Evolutionary conservation across 208 protist species (phyloP).

Genomic region (Blechomonas ayalai): DNA sequence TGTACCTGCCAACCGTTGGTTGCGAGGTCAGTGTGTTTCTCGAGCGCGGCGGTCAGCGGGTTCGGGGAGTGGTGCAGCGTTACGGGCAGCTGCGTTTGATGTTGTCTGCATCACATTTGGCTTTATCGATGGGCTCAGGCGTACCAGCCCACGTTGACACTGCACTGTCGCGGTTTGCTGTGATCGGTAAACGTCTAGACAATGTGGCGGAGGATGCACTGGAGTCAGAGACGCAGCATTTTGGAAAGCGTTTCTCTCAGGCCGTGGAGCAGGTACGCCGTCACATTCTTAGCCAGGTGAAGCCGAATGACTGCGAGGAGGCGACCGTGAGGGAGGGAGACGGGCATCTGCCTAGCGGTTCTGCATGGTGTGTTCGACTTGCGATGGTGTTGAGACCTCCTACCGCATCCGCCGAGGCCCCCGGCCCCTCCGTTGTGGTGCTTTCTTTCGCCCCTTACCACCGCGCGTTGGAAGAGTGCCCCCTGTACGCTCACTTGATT

Average conservation of each 20-base stretch:
- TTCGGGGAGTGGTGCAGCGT: conserved; percentile 68
- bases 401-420: neutral
- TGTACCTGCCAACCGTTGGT: conserved; percentile 68
- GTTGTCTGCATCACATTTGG: conserved; percentile 24
- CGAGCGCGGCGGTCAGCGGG: conserved; percentile 32
- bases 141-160: conserved; percentile 5
- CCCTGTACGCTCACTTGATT: conserved; percentile 27
- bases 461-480: conserved; percentile 49
- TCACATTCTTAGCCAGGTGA: conserved; percentile 15
- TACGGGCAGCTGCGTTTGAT: conserved; percentile 65
- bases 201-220: conserved; percentile 36
- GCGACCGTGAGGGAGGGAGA: neutral
- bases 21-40: conserved; percentile 58
- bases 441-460: conserved; percentile 53
- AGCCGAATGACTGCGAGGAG: neutral
- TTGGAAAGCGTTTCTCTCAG: conserved; percentile 17
- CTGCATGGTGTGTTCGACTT: conserved; percentile 53
- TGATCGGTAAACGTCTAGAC: conserved; percentile 32
- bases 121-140: too few relatives aligned
- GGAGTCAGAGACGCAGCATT: conserved; percentile 27
- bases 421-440: conserved; percentile 20
- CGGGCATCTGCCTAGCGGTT: conserved; percentile 7
- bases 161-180: conserved; percentile 26
- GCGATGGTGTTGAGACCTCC: conserved; percentile 18
- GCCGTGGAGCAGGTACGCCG: conserved; percentile 18